Evolutionary conservation across 2,329 filamentous ascomycete species (phyloP), one percentile per base, ranked within the genome.

Genomic region (Furcasterigmium furcatum): DNA sequence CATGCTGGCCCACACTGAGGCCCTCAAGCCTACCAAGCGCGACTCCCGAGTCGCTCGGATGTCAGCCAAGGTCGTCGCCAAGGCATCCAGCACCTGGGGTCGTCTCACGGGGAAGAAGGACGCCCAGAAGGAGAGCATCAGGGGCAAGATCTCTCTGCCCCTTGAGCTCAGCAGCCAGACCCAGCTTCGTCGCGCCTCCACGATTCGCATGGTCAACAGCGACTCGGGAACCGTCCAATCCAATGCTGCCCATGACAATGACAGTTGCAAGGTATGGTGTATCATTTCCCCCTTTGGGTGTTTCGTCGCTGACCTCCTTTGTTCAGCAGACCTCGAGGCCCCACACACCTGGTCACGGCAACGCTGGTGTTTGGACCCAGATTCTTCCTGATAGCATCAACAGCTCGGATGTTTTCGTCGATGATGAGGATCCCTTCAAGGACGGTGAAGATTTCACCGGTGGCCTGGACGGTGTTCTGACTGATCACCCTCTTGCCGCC

Each of bases 391-490:
- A n/a, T n/a, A n/a, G n/a, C n/a, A n/a, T n/a, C n/a, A n/a, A n/a
- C n/a, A n/a, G n/a, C n/a, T n/a, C n/a, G n/a, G n/a, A n/a, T n/a
- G n/a, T n/a, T 27, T 27, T 27, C 24, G 24, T 27, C 34, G 12
- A 10, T 14, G 6, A 39, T 32, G 14, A 27, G 42, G 55, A 54
- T 27, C 57, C 47, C 8, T 69, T 73, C 49, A 59, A 63, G n/a
- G 50, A 59, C 5, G 70, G 72, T 52, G 50, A 52, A 27, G 62
- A 57, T 39, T 70, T 71, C 45, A 63, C 68, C 35, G 54, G 55
- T 44, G 55, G 69, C 44, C 62, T 71, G 36, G 59, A 65, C 56
- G 65, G 68, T 13, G 58, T 71, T 46, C 58, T 71, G 51, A 59
- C 52, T 22, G 59, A 55, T 27, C 55, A 53, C 18, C 68, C 68